Base-by-base conservation (phyloP, 441 rosid genomes). In the Lepidium campestre region DNA sequence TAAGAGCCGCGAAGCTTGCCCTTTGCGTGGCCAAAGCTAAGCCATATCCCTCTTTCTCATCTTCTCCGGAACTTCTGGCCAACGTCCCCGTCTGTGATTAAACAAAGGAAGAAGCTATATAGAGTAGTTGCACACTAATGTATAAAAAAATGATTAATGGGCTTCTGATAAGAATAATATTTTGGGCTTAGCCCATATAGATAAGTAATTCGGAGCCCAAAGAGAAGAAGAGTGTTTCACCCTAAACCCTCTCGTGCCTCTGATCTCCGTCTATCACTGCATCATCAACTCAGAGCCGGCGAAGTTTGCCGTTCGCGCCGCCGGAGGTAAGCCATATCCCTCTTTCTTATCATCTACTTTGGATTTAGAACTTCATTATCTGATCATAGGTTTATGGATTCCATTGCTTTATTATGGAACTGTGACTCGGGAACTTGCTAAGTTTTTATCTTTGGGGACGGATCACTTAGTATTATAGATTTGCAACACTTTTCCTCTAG, bases 211-310 rank as follows among this genome's bases (percentile, higher is more conserved):
- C 22, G 2, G 62, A 39, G 46, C 73, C 77, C 68, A 61, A 31
- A 36, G 12, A 34, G 10, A 5, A 45, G 19, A 13, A 23, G 10
- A 53, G 39, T 23, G 34, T 8, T 48, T 49, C 62, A 68, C 66
- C 69, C 66, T 62, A 68, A 62, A 60, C 73, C 73, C 47, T 65
- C 65, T 34, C 42, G 23, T 34, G 44, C 5, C 56, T 66, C 68
- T 66, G 63, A 19, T 52, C 67, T 59, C 58, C 61, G 20, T 36
- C 41, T 47, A 39, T 18, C 54, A 22, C 59, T 45, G 41, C 45
- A 57, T 41, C 62, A 14, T 56, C 57, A 22, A 7, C 41, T 55
- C 62, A 13, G 53, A 17, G 25, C 70, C 65, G 73, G 70, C 73
- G 69, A 67, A 68, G 64, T 50, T 46, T 47, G 60, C 70, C 67